phyloP scores from a whole-genome alignment of 768 basidiomycete species.

The Russula sp. region DNA sequence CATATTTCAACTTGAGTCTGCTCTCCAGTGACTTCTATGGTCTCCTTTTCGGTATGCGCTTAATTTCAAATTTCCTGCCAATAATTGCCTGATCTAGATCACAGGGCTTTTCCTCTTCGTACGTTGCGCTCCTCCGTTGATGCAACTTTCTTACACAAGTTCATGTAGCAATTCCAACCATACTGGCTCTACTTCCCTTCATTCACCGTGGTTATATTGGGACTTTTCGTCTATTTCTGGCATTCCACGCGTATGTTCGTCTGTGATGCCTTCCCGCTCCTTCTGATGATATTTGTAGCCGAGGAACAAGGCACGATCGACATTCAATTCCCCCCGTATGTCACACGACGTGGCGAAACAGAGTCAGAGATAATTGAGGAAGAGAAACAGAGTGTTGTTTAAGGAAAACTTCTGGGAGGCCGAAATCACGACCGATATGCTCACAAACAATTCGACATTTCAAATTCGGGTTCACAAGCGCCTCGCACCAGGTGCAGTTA shows the following conservation, averaged over 20 bases:
- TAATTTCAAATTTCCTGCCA: constrained; percentile 9
- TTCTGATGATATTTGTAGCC: constrained; percentile 42
- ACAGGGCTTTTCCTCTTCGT: constrained; percentile 54
- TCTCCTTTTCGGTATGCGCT: constrained; percentile 59
- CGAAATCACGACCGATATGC: background rate
- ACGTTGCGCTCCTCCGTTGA: constrained; percentile 29
- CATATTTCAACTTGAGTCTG: constrained; percentile 80
- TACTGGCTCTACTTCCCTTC: constrained; percentile 90
- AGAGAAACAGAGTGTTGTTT: background rate
- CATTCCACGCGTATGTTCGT: constrained; percentile 65
- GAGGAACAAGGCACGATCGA: constrained; percentile 69
- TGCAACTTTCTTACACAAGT: constrained; percentile 2
- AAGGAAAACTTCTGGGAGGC: background rate
- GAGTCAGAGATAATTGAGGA: background rate
- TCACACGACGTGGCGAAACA: constrained; percentile 35
- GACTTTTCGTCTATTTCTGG: constrained; percentile 87
- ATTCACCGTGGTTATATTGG: constrained; percentile 64
- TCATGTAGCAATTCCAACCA: constrained; percentile 65
- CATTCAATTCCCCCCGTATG: constrained; percentile 58
- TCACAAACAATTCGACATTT: background rate
- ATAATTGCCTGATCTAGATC: background rate
- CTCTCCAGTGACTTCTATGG: constrained; percentile 90
- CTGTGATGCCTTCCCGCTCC: constrained; percentile 1
- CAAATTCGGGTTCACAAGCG: background rate
- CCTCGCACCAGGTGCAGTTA: background rate